Base-by-base conservation (phyloP, 164 flowering plant genomes). In the Aristolochia fimbriata region DNA sequence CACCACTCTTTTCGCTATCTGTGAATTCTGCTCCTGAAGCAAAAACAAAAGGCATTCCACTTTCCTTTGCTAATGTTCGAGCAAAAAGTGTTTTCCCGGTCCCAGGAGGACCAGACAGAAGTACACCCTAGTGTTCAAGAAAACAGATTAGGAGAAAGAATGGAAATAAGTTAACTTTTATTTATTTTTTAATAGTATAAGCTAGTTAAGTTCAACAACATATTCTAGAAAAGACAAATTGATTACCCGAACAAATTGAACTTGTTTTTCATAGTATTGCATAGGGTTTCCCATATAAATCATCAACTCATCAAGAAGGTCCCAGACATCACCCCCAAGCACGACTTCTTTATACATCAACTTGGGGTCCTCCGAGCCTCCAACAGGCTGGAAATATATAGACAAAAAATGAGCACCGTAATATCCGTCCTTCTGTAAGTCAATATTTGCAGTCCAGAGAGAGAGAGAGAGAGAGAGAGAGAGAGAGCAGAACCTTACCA, bases 41-140 rank as follows among this genome's bases (percentile, higher is more conserved):
- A 83, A 82, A 93, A 51, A 93, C 91, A 74, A 93, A 90, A 22
- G 98, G 97, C 81, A 93, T 55, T 25, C 98, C 98, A 81, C 98
- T 90, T 79, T 86, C 79, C 72, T 93, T 89, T 23, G 98, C 87
- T 51, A 93, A 84, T 60, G 98, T 87, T 67, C 98, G 76, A 17
- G 98, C 98, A 76, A 93, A 93, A 52, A 90, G 94, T 63, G 98
- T 93, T 80, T 93, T 93, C 15, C 98, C 98, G 12, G 98, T 93
- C 59, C 98, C 98, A 64, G 98, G 98, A 54, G 98, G 98, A 55
- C 98, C 98, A 68, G 90, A 86, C 15, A 93, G 83, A 74, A 93
- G 97, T 67, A 93, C 87, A 68, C 98, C 98, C 98, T 93, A 80
- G 52, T 62, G 67, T 46, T 27, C 59, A 66, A 57, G 58, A 63